Evolutionary conservation across 208 protist species (phyloP).

Genomic region (Acanthamoeba sp.): DNA sequence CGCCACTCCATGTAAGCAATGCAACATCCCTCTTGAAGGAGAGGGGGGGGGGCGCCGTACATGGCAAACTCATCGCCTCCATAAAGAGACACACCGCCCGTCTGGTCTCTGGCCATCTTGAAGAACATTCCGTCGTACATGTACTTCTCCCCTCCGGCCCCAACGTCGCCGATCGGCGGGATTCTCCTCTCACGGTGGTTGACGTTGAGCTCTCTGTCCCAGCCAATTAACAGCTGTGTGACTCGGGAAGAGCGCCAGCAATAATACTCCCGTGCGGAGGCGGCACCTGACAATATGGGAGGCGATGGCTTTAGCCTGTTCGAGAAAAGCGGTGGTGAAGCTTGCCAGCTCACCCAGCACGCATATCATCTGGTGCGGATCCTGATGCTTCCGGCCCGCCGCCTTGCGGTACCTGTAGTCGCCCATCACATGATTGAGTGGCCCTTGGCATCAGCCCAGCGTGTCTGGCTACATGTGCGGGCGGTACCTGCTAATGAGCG

Average conservation of each 20-base stretch:
- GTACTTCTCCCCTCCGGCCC: constrained; percentile 1
- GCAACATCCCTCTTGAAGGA: background rate
- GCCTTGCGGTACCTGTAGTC: no score
- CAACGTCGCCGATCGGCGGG: background rate
- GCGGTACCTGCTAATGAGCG: no score
- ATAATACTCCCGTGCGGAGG: background rate
- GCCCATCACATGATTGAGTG: no score
- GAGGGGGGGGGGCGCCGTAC: background rate
- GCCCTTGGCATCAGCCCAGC: no score
- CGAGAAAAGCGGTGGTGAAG: background rate
- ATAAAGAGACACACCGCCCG: background rate
- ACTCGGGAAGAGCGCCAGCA: background rate
- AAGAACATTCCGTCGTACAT: constrained; percentile 9
- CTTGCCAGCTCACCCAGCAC: no score
- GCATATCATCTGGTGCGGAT: no score
- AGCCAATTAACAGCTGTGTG: background rate
- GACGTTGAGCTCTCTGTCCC: background rate
- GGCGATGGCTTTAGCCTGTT: background rate
- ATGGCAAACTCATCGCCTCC: background rate
- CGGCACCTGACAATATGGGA: background rate
- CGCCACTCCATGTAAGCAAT: no score
- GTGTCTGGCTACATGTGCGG: no score
- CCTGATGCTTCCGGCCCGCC: no score
- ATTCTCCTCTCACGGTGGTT: background rate
- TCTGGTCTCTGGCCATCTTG: background rate